Evolutionary conservation across 495 filamentous ascomycete genomes (phyloP), one percentile per base, ranked within the genome.

Genomic region (Aspergillus incahuasiensis): DNA sequence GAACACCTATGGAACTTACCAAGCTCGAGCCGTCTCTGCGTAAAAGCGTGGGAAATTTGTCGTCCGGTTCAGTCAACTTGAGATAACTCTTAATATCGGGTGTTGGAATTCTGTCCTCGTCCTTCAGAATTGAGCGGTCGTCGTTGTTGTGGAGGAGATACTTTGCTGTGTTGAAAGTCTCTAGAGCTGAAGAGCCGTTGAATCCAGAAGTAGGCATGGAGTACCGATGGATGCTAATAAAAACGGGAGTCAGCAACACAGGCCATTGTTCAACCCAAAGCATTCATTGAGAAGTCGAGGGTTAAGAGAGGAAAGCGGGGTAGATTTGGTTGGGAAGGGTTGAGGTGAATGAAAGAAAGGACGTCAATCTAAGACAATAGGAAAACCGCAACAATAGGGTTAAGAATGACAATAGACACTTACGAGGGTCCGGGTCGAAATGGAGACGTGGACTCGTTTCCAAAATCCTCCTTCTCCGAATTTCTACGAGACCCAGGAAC

Each of bases 121-220:
- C 78, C 41, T 73, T 80, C 30, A 74, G 47, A 39, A 72, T 62
- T 25, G 66, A 65, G 50, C 79, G 77, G 24, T 85, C 79, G 24
- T 91, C 88, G 59, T 96, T 91, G 65, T 86, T 87, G 32, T 86
- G 87, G 62, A 96, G 95, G 8, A 96, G 75, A 64, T 91, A 95
- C 41, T 86, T 84, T 13, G 89, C 79, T 6, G 87, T 90, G 65
- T 94, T 89, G 72, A 87, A 87, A 44, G 82, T 56, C 82, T 91
- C 59, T 83, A 82, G 28, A 74, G 78, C 63, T 68, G 69, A 60
- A 7, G 69, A 59, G 44, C 62, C 64, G 62, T 63, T 65, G 52
- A 76, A 65, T 38, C 77, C 74, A 46, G 85, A 87, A 24, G 89
- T 84, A 7, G 91, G 91, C 88, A 96, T 91, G 8, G 91, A 95